Evolutionary conservation across 1,284 basidiomycete species (phyloP).

Genomic region (Ustilago trichophora): DNA sequence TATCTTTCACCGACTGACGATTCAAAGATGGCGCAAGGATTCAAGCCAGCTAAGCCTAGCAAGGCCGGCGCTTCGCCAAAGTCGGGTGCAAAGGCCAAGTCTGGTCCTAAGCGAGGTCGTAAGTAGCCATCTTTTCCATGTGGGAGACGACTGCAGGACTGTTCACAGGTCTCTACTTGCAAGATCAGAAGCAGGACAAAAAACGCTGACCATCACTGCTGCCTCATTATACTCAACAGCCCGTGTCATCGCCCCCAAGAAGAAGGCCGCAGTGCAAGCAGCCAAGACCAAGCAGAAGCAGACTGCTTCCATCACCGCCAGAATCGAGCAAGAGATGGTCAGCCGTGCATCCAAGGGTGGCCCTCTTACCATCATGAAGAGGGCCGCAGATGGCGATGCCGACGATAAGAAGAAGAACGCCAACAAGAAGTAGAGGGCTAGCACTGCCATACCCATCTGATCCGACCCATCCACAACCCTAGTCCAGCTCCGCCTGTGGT

Average conservation of each 20-base stretch:
- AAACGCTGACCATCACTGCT: no score
- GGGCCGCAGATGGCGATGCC: conserved; percentile 85
- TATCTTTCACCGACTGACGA: no score
- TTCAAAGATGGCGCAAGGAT: conserved; percentile 56
- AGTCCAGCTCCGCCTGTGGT: no score
- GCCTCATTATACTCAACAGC: conserved; percentile 13
- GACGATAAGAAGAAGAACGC: conserved; percentile 45
- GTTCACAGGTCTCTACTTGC: no score
- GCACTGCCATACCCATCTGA: not conserved
- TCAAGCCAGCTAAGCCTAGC: conserved; percentile 50
- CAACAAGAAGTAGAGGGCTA: conserved; percentile 34
- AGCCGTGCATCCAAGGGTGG: conserved; percentile 48
- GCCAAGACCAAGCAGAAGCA: conserved; percentile 49
- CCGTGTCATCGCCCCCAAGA: conserved; percentile 51
- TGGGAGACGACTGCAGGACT: no score
- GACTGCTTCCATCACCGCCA: conserved; percentile 39
- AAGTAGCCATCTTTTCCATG: conserved; percentile 17
- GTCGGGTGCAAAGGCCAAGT: conserved; percentile 32
- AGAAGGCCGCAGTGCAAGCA: conserved; percentile 38
- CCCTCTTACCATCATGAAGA: conserved; percentile 81
- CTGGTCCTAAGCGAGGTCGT: conserved; percentile 52
- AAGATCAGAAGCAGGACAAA: no score
- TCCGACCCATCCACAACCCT: not conserved
- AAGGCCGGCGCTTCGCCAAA: conserved; percentile 28
- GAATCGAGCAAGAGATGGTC: conserved; percentile 55